Evolutionary conservation across 345 rosid genomes (phyloP), one percentile per base, ranked within the genome.

Genomic region (Citrus inodora): DNA sequence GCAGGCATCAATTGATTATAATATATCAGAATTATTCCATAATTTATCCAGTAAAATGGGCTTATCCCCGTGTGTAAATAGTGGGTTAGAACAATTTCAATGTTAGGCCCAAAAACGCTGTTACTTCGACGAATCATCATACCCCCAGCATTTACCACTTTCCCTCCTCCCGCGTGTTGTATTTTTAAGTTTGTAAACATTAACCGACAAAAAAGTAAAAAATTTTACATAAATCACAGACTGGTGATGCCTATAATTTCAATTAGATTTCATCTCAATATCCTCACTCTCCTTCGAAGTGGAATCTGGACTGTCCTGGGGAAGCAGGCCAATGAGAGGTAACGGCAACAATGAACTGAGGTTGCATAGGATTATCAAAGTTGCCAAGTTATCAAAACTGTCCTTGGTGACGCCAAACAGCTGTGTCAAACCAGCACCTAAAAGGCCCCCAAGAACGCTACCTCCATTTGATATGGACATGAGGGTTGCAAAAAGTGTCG

Each of bases 381-480:
- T 8, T n/a, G 87, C 87, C 73, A 92, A 81, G 86, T 90, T 92
- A 82, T 85, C 94, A 38, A 92, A 94, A 22, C 81, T 90, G 82
- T 96, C 97, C 83, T 78, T 96, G 9, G 98, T 94, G 46, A 94
- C 84, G 62, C 98, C 98, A 22, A 94, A 90, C 42, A 87, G 72
- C 85, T 91, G 94, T 28, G 97, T 94, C 82, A 94, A 84, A 55
- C 92, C 95, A 63, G 98, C 98, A 25, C 98, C 98, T 19, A 97
- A 84, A 55, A 97, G 87, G 58, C 98, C 98, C 53, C 98, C 99
- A 0, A 94, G 85, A 60, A 97, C 95, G 56, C 98, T 90, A 67
- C 98, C 95, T 81, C 92, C 98, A 69, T 97, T 97, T 9, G 96
- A 92, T 82, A 94, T 86, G 65, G 98, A 97, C 98, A 97, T 93